Conservation (phyloP, 768 basidiomycete genomes). For the Suillus plorans region DNA sequence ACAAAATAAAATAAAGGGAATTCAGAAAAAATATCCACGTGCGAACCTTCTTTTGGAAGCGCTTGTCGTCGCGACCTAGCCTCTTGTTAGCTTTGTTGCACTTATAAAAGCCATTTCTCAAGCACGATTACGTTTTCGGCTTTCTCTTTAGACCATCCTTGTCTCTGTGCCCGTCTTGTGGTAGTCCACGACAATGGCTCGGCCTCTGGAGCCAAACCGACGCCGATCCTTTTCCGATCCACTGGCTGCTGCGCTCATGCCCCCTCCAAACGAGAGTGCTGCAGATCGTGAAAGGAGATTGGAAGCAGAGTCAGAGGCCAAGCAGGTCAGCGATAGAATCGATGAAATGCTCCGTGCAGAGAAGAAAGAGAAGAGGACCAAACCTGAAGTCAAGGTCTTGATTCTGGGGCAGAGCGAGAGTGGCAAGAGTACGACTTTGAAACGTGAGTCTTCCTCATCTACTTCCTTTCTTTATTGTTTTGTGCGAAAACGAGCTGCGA, state of each 20-base stretch:
- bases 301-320: constrained; percentile 67
- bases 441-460: constrained; percentile 66
- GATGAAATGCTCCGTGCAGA: constrained; percentile 77
- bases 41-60: constrained; percentile 24
- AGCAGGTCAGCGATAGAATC: constrained; percentile 71
- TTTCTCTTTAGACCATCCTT: constrained; percentile 4
- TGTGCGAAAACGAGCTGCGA: background rate
- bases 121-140: constrained; percentile 18
- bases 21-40: background rate
- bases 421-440: constrained; percentile 85
- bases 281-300: constrained; percentile 65
- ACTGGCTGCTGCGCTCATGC: constrained; percentile 62
- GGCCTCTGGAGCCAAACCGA: constrained; percentile 36
- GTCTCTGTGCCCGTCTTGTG: background rate
- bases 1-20: background rate
- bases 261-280: constrained; percentile 71
- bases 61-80: constrained; percentile 21
- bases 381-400: constrained; percentile 70
- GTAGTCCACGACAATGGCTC: constrained; percentile 19
- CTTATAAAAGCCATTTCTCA: constrained; percentile 17
- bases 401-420: constrained; percentile 88
- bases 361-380: constrained; percentile 57
- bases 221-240: constrained; percentile 63
- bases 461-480: background rate
- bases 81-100: constrained; percentile 10